A percentile compares a stretch with the other conserved stretches of the same genome.
phyloP scores from a whole-genome alignment of 495 filamentous ascomycete species.

The Penicillium roqueforti region DNA sequence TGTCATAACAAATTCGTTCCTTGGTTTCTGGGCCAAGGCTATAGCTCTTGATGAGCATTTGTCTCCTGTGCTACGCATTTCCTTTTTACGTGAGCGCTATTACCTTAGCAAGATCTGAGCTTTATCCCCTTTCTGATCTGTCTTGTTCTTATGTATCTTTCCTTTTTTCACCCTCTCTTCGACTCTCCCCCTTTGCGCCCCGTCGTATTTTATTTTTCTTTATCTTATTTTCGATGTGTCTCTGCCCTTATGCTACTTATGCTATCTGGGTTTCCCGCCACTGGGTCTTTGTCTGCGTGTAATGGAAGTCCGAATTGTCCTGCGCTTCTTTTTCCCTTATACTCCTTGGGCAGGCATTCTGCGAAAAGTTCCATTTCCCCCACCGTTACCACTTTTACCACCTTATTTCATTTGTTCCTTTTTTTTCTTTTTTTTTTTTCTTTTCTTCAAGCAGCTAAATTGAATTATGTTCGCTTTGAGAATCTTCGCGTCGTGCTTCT shows the following conservation, averaged over 20 bases:
- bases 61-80: slow-evolving; percentile 45
- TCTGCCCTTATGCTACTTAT: slow-evolving; percentile 18
- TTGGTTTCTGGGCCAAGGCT: slow-evolving; percentile 35
- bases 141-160: slow-evolving; percentile 19
- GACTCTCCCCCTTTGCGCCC: slow-evolving; percentile 14
- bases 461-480: slow-evolving; percentile 41
- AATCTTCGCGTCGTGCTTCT: slow-evolving; percentile 33
- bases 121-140: slow-evolving; percentile 17
- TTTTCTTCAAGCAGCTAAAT: slow-evolving; percentile 42
- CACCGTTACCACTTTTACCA: slow-evolving; percentile 7
- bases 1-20: slow-evolving; percentile 43
- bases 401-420: slow-evolving; percentile 32
- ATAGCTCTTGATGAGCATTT: slow-evolving; percentile 48
- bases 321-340: slow-evolving; percentile 38
- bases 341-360: slow-evolving; percentile 48
- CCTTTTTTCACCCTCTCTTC: slow-evolving; percentile 13
- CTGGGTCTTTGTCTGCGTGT: slow-evolving; percentile 37
- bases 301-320: slow-evolving; percentile 36
- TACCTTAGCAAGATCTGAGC: slow-evolving; percentile 44
- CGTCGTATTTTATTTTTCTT: slow-evolving; percentile 17
- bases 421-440: slow-evolving; percentile 32
- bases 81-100: slow-evolving; percentile 46
- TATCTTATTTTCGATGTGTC: slow-evolving; percentile 16
- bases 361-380: slow-evolving; percentile 46
- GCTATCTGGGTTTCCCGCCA: slow-evolving; percentile 26